Conservation (phyloP, 208 protist genomes). For the Phytomonas sp. region DNA sequence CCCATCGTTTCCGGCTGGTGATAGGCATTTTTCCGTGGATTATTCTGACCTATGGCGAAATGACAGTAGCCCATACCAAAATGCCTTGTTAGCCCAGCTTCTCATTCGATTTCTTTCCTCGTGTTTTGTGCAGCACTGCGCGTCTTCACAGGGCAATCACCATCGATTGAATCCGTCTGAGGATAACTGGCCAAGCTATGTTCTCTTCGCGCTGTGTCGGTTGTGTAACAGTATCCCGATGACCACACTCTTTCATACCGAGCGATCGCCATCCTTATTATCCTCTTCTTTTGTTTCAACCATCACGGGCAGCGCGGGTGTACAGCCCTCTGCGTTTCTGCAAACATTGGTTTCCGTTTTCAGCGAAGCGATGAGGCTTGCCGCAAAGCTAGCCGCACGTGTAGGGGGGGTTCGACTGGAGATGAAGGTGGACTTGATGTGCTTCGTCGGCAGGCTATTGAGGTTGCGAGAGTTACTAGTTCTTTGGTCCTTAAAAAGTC, state of each 20-base stretch:
- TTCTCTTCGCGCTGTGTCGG: constrained; percentile 27
- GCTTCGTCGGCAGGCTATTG: constrained; percentile 27
- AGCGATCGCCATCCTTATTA: background rate
- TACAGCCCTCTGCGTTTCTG: background rate
- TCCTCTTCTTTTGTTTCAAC: background rate
- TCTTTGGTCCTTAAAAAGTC: constrained; percentile 5
- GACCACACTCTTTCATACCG: background rate
- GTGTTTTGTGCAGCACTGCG: background rate
- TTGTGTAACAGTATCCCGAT: constrained; percentile 22
- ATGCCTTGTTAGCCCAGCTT: background rate
- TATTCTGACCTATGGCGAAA: background rate
- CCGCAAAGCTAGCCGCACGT: constrained; percentile 20
- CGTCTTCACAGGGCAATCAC: background rate
- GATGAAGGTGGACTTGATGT: constrained; percentile 41
- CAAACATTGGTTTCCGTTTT: background rate
- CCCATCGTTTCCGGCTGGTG: background rate
- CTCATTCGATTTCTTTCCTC: background rate
- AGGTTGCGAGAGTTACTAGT: constrained; percentile 14
- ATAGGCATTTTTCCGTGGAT: background rate
- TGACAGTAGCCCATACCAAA: background rate
- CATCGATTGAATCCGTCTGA: background rate
- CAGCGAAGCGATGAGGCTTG: background rate
- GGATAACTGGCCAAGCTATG: constrained; percentile 2
- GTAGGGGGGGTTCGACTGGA: constrained; percentile 26
- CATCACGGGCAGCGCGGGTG: constrained; percentile 4